Base-by-base conservation (phyloP, 2,329 filamentous ascomycete species). In the Alternaria dauci region DNA sequence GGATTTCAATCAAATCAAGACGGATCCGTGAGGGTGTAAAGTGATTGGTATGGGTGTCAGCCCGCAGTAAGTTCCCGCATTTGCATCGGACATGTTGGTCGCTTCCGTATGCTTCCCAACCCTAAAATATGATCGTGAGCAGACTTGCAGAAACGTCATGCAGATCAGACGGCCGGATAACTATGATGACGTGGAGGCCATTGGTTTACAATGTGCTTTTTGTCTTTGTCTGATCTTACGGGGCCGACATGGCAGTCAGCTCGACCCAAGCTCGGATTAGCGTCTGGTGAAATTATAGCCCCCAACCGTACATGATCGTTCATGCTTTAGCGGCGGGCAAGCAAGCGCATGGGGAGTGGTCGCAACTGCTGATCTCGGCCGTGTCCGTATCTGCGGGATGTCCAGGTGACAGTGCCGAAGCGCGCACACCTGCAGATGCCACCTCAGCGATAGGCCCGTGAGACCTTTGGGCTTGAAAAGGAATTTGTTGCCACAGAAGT, bases 171-270 rank as follows among this genome's bases (percentile, higher is more conserved):
- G 46, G 32, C 20, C 30, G 30, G 32, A 50, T 50, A 25, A 2
- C 20, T 50, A 38, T 18, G 18, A 36, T 14, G 30, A 26, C 14
- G 32, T 36, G 20, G 20, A 34, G 20, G 4, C 46, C 14, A 38
- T 50, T 50, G 46, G 46, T 38, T 50, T 5, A 16, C 9, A n/a
- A 26, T 38, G 20, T 50, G 46, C 46, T 50, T 50, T 50, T 50
- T 50, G 8, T 36, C 16, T 16, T 50, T 12, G 14, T 12, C 25
- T 36, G 12, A 14, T 26, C 32, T 38, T 23, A 20, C 14, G 30
- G 16, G 46, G 25, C n/a, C 32, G 32, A 16, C 18, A 26, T 14
- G 16, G 34, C 20, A 38, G 8, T 4, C 32, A 25, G 46, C 16
- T 50, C 11, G 46, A 36, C 46, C n/a, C 32, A 5, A 50, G 30